phyloP scores from a whole-genome alignment of 1,284 basidiomycete species.

The Vanrija humicola region DNA sequence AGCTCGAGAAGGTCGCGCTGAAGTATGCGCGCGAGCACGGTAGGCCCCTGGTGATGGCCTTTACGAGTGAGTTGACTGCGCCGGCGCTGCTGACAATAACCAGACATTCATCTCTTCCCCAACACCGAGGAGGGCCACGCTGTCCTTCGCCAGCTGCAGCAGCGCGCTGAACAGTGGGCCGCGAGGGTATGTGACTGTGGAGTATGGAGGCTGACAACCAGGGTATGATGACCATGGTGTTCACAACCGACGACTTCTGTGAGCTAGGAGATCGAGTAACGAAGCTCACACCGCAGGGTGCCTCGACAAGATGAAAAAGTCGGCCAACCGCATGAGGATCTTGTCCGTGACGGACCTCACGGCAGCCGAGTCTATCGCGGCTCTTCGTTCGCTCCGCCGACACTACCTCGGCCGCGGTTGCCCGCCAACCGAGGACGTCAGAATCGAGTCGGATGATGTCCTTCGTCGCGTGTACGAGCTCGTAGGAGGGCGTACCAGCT shows the following conservation, averaged over 20 bases:
- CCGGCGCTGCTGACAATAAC: neutral
- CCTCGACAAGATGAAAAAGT: slow-evolving; percentile 54
- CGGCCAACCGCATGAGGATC: slow-evolving; percentile 68
- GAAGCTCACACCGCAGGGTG: slow-evolving; percentile 50
- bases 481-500: slow-evolving; percentile 72
- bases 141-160: slow-evolving; percentile 75
- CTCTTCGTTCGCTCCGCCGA: slow-evolving; percentile 57
- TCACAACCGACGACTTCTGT: slow-evolving; percentile 77
- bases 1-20: slow-evolving; percentile 80
- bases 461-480: slow-evolving; percentile 58
- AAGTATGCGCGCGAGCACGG: slow-evolving; percentile 56
- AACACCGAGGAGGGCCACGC: slow-evolving; percentile 73
- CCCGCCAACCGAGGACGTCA: slow-evolving; percentile 19
- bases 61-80: slow-evolving; percentile 54
- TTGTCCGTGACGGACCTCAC: slow-evolving; percentile 69
- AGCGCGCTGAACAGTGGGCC: slow-evolving; percentile 77
- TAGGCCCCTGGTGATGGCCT: slow-evolving; percentile 68
- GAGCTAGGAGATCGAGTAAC: slow-evolving; percentile 3
- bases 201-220: slow-evolving; percentile 8
- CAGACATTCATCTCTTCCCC: slow-evolving; percentile 67
- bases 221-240: slow-evolving; percentile 74
- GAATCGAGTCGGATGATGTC: slow-evolving; percentile 44
- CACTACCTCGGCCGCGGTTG: slow-evolving; percentile 29
- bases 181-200: slow-evolving; percentile 59
- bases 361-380: slow-evolving; percentile 59